Base-by-base conservation (phyloP, 164 flowering plant species). In the Tetrastigma voinierianum region DNA sequence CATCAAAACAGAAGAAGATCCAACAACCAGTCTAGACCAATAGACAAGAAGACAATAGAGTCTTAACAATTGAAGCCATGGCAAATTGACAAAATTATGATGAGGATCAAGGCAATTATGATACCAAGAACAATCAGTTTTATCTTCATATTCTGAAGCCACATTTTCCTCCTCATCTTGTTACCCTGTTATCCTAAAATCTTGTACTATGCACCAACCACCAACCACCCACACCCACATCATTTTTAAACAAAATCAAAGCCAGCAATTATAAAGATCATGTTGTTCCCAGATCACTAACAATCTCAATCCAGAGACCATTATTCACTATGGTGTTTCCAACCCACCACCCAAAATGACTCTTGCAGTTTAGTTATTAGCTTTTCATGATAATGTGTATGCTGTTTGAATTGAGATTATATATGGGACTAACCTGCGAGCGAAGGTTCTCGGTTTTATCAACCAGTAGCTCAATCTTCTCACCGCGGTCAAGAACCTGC, bases 71-170 rank as follows among this genome's bases (percentile, higher is more conserved):
- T 71, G 75, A 82, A 80, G 48, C 84, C 82, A 64, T 20, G 86
- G 72, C 88, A 84, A 48, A 84, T 58, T 3, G 86, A 78, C 49
- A 84, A 17, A 9, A 78, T 9, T 10, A 84, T 75, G 53, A 82
- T 66, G 14, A 83, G 74, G 47, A 70, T 85, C 82, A 89, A 68
- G 9, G 87, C 86, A 45, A 87, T 55, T 52, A 89, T 46, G 24
- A 91, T 89, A 24, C 81, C 93, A 89, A n/a, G 71, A 51, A 89
- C 97, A 19, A 89, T 84, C 76, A 91, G 76, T 76, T 91, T 91
- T 55, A 91, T 83, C 88, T 91, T 91, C 97, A 89, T 91, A 70
- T 89, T 89, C 78, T 86, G 84, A 64, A 82, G 32, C 97, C 97
- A 91, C 95, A 91, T 91, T 78, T 89, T 91, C 68, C 90, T 81